Evolutionary conservation across 2,329 filamentous ascomycete genomes (phyloP), one percentile per base, ranked within the genome.

Genomic region (Thelonectria blattea): DNA sequence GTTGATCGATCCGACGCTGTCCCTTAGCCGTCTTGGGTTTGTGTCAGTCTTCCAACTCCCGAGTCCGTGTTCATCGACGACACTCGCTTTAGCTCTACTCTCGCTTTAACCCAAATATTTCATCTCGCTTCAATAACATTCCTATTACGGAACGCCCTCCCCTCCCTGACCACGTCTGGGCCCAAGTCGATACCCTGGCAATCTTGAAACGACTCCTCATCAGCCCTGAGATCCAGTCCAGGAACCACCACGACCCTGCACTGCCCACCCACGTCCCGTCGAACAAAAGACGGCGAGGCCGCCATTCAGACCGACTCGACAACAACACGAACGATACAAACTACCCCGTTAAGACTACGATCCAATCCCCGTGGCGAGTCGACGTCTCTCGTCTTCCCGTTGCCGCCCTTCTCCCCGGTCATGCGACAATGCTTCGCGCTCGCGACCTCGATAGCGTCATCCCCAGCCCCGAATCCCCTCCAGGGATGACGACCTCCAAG

Each of bases 401-500:
- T 56, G 15, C 46, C 58, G 32, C 53, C 56, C 37, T 61, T 55
- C 49, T 48, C 62, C 48, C 46, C 15, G 65, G 71, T 65, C 49
- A 76, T 76, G 74, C 72, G 67, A 73, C 64, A 67, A 76, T 77
- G 75, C 73, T 74, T 57, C 74, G 72, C 62, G 71, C 69, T 59
- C 73, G 72, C 66, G 65, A 69, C 49, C 63, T 72, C 67, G 63
- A 67, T 58, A 69, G 64, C 62, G 62, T 65, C 68, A 68, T 74
- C 55, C 63, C 72, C 48, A 75, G 73, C 53, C 76, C 75, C 52
- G 74, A 69, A 48, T 78, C 76, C 50, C 75, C 75, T 11, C 75
- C 75, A 53, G 91, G 92, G 71, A 87, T 96, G 78, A 92, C 90
- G 50, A 78, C 81, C 67, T 96, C 92, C 62, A 96, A 94, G 76